Percentiles rank a stretch among this genome's conserved stretches.
These are phyloP conservation scores for Neospermospora avenae DNA, from an alignment of 2,329 filamentous ascomycete genomes.

Conservation along the genomic window DNA sequence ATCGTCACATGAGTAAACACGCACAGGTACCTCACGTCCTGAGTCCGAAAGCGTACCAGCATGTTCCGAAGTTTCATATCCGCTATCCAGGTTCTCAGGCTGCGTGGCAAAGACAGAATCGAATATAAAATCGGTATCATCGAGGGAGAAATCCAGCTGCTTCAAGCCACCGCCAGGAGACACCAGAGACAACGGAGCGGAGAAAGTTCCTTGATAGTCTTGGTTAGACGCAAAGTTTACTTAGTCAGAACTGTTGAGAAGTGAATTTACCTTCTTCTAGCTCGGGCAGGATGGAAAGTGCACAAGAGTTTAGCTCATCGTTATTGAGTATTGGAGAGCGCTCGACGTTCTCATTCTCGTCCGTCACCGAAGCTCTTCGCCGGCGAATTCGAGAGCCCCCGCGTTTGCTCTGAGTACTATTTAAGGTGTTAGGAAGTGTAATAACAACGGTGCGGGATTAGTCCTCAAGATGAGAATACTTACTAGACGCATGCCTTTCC, in stretches of 20 bases:
- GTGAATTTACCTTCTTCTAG: conserved; percentile 17
- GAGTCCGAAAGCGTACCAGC: conserved; percentile 15
- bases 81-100: conserved; percentile 20
- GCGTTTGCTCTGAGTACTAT: conserved; percentile 27
- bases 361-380: conserved; percentile 1
- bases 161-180: conserved; percentile 47
- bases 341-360: conserved; percentile 2
- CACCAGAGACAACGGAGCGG: conserved; percentile 28
- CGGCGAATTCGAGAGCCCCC: conserved; percentile 30
- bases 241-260: background rate
- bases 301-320: conserved; percentile 21
- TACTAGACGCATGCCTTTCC: conserved; percentile 30
- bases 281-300: conserved; percentile 19
- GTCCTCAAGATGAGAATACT: too few relatives aligned
- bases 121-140: conserved; percentile 36
- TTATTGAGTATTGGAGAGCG: conserved; percentile 12
- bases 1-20: conserved; percentile 27
- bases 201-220: conserved; percentile 34
- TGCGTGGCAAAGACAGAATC: conserved; percentile 23
- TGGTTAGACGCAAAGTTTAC: background rate
- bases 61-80: conserved; percentile 20
- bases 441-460: too few relatives aligned
- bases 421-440: too few relatives aligned
- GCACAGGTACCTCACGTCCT: conserved; percentile 15
- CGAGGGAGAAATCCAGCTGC: conserved; percentile 43